Base-by-base conservation (phyloP, 2,329 filamentous ascomycete genomes). In the Trichoderma asperellum region DNA sequence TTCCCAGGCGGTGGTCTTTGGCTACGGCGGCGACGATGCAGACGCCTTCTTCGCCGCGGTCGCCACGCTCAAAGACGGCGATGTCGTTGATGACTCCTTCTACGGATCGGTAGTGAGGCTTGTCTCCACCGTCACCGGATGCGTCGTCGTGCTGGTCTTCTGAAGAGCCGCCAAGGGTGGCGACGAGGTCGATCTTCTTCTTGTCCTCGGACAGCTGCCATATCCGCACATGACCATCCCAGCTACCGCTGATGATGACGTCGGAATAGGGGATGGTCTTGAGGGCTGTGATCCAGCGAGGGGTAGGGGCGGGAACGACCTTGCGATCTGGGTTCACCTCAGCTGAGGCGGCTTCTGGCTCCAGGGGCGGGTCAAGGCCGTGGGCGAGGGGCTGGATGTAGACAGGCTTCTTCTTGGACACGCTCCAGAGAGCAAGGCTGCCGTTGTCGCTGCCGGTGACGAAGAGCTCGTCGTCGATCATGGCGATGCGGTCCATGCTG, bases 401-500 rank as follows among this genome's bases (percentile, higher is more conserved):
- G 11, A 99, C 84, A 0, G 96, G 91, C 81, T 98, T 98, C 86
- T 99, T 99, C 83, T 97, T 97, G 77, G 94, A 88, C 27, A 94
- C 85, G 71, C 90, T 93, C 95, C 95, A 98, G 14, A 98, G 86
- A 0, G 90, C 91, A 63, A 99, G 84, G 6, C 91, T 88, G 65
- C 96, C 96, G 74, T 96, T 97, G 81, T 99, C 95, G 70, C 92
- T 92, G 27, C 95, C 96, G 0, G 96, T 99, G 71, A 99, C 90
- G 77, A 98, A 99, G 27, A 90, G 91, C 77, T 91, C 91, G 76
- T 91, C 94, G 80, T 92, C 96, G 76, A 99, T 87, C 83, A 97
- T 93, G 70, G 94, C 92, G 32, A 98, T 89, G 71, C 94, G 90
- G 80, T 99, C 96, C 80, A 97, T 94, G 77, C 91, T 96, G 68